A percentile compares a stretch with the other conserved stretches of the same genome.
phyloP scores from a whole-genome alignment of 140 eudicot genomes.

The Oenanthe javanica region DNA sequence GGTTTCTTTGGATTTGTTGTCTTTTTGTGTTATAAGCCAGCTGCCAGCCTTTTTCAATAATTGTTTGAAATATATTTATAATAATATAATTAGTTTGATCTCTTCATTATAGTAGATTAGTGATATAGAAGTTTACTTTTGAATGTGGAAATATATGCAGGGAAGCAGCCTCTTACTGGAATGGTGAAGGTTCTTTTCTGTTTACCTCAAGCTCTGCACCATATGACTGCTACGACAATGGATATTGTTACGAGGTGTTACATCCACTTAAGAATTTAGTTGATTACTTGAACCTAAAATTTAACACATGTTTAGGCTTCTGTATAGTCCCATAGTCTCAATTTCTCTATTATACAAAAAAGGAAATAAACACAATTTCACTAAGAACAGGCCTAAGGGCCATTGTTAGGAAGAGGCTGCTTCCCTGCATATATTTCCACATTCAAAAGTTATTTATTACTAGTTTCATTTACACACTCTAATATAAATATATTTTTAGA shows the following conservation, averaged over 20 bases:
- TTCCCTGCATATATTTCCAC: no score
- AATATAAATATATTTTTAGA: no score
- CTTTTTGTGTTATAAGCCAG: neutral
- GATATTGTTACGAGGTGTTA: conserved; percentile 73
- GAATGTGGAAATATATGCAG: conserved; percentile 28
- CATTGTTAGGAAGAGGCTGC: no score
- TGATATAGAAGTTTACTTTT: conserved; percentile 5
- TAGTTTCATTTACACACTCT: no score
- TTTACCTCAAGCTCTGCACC: conserved; percentile 98
- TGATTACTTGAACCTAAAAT: neutral
- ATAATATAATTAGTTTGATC: neutral
- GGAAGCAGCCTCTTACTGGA: conserved; percentile 75
- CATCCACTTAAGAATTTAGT: conserved; percentile 2
- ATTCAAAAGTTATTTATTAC: no score
- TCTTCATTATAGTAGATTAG: neutral
- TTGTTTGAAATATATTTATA: neutral
- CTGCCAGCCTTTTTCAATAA: neutral
- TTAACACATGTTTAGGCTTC: no score
- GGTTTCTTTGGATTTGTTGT: neutral
- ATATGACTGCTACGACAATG: conserved; percentile 79
- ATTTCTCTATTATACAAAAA: no score
- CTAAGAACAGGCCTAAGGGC: no score
- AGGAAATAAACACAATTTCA: no score
- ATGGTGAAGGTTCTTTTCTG: conserved; percentile 85
- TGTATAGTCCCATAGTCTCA: no score